phyloP scores from a whole-genome alignment of 768 basidiomycete species.

The Leccinum broughii region DNA sequence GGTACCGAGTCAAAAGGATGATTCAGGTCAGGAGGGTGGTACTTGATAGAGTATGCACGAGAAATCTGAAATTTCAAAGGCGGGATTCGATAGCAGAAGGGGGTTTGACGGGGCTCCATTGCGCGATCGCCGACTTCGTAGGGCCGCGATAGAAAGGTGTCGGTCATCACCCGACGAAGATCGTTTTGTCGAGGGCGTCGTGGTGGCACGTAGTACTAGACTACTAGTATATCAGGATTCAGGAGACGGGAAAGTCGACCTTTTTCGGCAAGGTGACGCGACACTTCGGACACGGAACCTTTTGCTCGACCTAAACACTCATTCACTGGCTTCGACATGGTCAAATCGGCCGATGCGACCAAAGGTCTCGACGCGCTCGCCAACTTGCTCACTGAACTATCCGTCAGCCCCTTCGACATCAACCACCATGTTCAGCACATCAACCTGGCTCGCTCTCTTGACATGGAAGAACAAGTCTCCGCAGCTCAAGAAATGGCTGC shows the following conservation, averaged over 20 bases:
- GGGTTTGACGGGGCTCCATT: not conserved
- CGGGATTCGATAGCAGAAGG: not conserved
- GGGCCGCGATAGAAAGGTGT: not conserved
- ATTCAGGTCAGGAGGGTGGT: not conserved
- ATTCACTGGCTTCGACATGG: constrained; percentile 38
- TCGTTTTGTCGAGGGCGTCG: not conserved
- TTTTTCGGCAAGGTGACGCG: constrained; percentile 10
- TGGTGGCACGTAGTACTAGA: no score
- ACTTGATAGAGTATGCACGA: not conserved
- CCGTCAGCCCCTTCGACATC: constrained; percentile 61
- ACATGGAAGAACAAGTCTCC: constrained; percentile 57
- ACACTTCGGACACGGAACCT: not conserved
- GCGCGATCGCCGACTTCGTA: not conserved
- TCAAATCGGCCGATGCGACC: constrained; percentile 39
- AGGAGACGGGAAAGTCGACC: not conserved
- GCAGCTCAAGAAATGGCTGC: constrained; percentile 68
- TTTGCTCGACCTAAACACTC: not conserved
- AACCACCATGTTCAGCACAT: constrained; percentile 68
- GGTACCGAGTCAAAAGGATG: no score
- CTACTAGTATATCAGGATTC: no score
- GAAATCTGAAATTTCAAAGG: not conserved
- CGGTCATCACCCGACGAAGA: not conserved
- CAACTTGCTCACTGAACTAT: constrained; percentile 56
- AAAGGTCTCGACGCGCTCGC: constrained; percentile 65
- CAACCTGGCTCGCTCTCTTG: constrained; percentile 53